Percentiles rank a stretch among this genome's conserved stretches.
phyloP scores from a whole-genome alignment of 2,329 filamentous ascomycete genomes.

The Aspergillus jensenii region DNA sequence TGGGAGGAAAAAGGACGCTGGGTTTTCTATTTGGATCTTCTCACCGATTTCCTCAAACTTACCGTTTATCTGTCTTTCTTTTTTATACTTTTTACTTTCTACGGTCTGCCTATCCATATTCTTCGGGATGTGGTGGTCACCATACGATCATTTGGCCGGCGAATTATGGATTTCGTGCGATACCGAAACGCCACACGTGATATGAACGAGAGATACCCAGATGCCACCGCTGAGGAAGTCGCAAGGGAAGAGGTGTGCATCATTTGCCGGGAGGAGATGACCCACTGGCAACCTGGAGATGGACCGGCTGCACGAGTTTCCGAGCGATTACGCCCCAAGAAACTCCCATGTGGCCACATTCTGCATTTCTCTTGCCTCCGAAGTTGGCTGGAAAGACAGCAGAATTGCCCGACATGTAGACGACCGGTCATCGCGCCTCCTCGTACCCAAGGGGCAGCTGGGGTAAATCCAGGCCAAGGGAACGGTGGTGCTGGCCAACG shows the following conservation, averaged over 20 bases:
- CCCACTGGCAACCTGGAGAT: constrained; percentile 63
- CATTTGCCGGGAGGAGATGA: constrained; percentile 96
- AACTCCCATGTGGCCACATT: constrained; percentile 93
- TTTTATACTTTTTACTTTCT: constrained; percentile 87
- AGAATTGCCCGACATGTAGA: constrained; percentile 93
- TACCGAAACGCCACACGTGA: constrained; percentile 90
- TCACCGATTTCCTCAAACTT: constrained; percentile 88
- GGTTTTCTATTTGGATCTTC: constrained; percentile 82
- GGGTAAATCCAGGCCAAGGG: constrained; percentile 26
- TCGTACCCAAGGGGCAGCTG: constrained; percentile 29
- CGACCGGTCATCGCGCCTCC: constrained; percentile 67
- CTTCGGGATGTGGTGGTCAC: constrained; percentile 95
- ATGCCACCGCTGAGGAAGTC: constrained; percentile 85
- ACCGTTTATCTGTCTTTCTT: constrained; percentile 90
- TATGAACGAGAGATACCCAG: constrained; percentile 87
- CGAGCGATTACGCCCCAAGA: constrained; percentile 86
- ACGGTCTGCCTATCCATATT: constrained; percentile 94
- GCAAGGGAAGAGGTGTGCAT: constrained; percentile 89
- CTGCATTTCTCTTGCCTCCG: constrained; percentile 91
- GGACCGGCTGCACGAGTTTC: constrained; percentile 55
- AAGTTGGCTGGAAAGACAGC: constrained; percentile 95
- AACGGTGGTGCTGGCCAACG: constrained; percentile 25
- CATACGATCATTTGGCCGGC: constrained; percentile 83
- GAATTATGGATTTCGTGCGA: constrained; percentile 81
- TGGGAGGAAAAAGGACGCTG: constrained; percentile 97